These are phyloP conservation scores for Boeremia lycopersici DNA, from an alignment of 2,329 filamentous ascomycete genomes.

Conservation along the genomic window DNA sequence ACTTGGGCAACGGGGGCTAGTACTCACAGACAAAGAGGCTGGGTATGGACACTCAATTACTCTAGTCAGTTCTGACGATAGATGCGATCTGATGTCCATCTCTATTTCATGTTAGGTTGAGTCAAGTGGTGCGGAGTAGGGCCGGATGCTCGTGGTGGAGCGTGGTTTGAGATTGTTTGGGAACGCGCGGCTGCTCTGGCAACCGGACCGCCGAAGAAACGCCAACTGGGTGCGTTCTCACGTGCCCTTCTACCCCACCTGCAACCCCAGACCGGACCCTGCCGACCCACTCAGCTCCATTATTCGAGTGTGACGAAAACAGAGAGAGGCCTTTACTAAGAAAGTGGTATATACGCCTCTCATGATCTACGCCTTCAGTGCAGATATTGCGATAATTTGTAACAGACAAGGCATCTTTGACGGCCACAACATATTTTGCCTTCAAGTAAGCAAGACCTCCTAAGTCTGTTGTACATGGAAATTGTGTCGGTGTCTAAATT, in stretches of 20 bases:
- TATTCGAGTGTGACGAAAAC: background rate
- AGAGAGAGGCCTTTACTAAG: too few relatives aligned
- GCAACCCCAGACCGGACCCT: background rate
- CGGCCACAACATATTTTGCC: too few relatives aligned
- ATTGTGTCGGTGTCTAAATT: too few relatives aligned
- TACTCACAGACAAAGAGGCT: slow-evolving; percentile 57
- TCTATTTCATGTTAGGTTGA: slow-evolving; percentile 21
- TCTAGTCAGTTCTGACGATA: slow-evolving; percentile 54
- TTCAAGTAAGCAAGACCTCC: too few relatives aligned
- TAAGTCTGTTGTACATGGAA: too few relatives aligned
- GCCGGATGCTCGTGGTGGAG: slow-evolving; percentile 17
- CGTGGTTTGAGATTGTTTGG: slow-evolving; percentile 21
- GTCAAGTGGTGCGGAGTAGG: slow-evolving; percentile 8
- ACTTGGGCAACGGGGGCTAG: slow-evolving; percentile 11
- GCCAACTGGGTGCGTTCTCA: slow-evolving; percentile 12
- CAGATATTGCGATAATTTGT: too few relatives aligned
- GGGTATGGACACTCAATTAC: slow-evolving; percentile 57
- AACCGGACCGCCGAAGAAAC: slow-evolving; percentile 18
- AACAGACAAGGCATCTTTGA: too few relatives aligned
- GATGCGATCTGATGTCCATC: slow-evolving; percentile 19
- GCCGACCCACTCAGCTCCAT: background rate
- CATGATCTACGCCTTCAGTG: too few relatives aligned
- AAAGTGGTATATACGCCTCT: too few relatives aligned
- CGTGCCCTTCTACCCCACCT: background rate
- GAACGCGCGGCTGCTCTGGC: slow-evolving; percentile 21